These are phyloP conservation scores for Phytopythium mirpurense DNA, from an alignment of 352 stramenopile species.

Conservation along the genomic window DNA sequence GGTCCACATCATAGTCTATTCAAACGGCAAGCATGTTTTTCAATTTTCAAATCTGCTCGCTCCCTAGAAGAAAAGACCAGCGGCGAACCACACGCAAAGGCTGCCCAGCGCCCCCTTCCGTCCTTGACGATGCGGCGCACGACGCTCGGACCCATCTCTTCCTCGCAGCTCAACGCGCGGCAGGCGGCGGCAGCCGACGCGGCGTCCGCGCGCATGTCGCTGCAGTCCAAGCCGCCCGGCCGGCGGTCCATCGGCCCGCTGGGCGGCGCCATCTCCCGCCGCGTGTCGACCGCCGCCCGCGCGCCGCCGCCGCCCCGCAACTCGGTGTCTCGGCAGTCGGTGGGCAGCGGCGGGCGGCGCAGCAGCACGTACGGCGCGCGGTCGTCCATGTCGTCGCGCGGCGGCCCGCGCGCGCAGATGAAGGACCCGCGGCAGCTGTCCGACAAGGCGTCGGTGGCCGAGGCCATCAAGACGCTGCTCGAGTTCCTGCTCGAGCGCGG, in stretches of 20 bases:
- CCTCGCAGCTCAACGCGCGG: slow-evolving; percentile 77
- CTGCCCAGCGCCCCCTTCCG: not conserved
- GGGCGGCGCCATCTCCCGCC: slow-evolving; percentile 25
- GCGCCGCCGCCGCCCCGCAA: slow-evolving; percentile 19
- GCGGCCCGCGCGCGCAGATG: slow-evolving; percentile 24
- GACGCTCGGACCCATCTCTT: slow-evolving; percentile 79
- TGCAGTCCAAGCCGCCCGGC: slow-evolving; percentile 29
- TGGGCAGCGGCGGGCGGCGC: slow-evolving; percentile 32
- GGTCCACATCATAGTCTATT: too few relatives aligned
- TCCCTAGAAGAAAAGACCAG: too few relatives aligned
- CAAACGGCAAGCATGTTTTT: too few relatives aligned
- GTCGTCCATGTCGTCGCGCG: slow-evolving; percentile 36
- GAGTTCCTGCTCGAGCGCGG: slow-evolving; percentile 89
- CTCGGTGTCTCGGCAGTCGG: slow-evolving; percentile 49
- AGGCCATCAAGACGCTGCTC: slow-evolving; percentile 91
- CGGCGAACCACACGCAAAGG: not conserved
- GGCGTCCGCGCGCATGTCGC: slow-evolving; percentile 46
- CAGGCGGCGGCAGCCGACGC: slow-evolving; percentile 10
- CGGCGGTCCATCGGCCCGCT: slow-evolving; percentile 59
- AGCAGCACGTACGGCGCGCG: slow-evolving; percentile 63
- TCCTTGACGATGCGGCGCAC: slow-evolving; percentile 62
- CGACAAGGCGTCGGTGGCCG: slow-evolving; percentile 92
- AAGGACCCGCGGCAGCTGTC: slow-evolving; percentile 81
- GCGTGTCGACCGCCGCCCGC: slow-evolving; percentile 33
- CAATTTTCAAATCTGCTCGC: too few relatives aligned